Evolutionary conservation across 202 grass and related monocot species (phyloP), one percentile per base, ranked within the genome.

Genomic region (Hordeum pubiflorum): DNA sequence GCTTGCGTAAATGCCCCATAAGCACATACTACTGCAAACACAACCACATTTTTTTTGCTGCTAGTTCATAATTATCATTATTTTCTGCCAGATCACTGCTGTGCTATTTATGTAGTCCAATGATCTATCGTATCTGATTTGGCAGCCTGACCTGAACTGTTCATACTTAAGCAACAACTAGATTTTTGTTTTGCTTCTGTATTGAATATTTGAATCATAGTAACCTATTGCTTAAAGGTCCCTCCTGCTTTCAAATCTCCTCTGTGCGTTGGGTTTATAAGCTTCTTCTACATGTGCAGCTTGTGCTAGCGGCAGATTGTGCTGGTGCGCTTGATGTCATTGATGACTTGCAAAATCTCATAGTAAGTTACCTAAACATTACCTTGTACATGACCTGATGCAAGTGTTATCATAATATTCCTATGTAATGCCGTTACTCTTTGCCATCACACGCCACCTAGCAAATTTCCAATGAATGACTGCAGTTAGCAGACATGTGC

Each of bases 281-380:
- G 83, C 20, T 76, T 82, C 13, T 78, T 87, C 70, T 58, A 24
- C 55, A 63, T 69, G 77, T 86, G 66, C 92, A 99, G 92, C 96
- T 99, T 81, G 92, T 99, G 67, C 79, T 87, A 78, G 90, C 92
- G 79, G 92, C 96, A 75, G 96, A 99, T 82, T 98, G 96, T 85
- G 96, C 93, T 78, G 96, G 92, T 72, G 92, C 96, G 32, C 89
- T 98, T 79, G 96, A 98, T 83, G 85, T 98, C 61, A 98, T 88
- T 3, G 96, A 98, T 73, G 90, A 98, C 77, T 76, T 98, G 88
- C 88, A 93, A 63, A 91, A 95, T 83, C 93, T 98, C 78, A 63
- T 98, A 62, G 96, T 98, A 95, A 88, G 88, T 83, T 77, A 61
- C 31, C 21, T 21, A 29, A 59, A 10, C 4, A 69, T 78, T 56